phyloP scores from a whole-genome alignment of 2,329 filamentous ascomycete genomes.

The Lecanicillium sp. region DNA sequence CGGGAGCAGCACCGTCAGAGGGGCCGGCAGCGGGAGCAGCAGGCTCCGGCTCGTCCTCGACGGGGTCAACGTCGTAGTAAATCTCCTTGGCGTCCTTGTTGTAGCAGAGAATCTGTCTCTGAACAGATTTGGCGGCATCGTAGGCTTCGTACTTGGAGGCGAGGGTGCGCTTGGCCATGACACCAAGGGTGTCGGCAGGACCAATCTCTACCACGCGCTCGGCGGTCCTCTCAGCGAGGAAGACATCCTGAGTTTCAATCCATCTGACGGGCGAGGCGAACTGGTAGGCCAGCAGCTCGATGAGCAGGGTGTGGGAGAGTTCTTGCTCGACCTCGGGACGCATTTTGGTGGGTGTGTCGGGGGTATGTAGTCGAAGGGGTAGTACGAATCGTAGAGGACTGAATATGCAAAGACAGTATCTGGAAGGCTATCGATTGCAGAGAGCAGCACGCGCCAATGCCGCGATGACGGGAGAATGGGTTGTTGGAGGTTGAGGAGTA shows the following conservation, averaged over 20 bases:
- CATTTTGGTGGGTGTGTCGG: conserved; percentile 53
- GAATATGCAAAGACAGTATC: neutral
- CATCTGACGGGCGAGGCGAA: conserved; percentile 98
- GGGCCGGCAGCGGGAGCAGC: conserved; percentile 41
- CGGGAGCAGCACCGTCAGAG: conserved; percentile 40
- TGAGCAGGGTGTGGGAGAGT: conserved; percentile 94
- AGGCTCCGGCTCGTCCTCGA: conserved; percentile 80
- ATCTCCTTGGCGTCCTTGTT: conserved; percentile 99
- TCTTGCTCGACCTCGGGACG: conserved; percentile 99
- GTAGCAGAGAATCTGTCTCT: conserved; percentile 97
- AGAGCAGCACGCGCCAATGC: conserved; percentile 7
- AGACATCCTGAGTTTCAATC: conserved; percentile 99
- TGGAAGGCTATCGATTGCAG: neutral
- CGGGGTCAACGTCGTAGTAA: conserved; percentile 95
- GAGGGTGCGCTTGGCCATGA: conserved; percentile 94
- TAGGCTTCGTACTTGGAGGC: conserved; percentile 98
- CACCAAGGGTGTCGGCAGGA: conserved; percentile 91
- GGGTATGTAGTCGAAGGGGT: conserved; percentile 9
- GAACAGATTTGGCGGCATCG: conserved; percentile 92
- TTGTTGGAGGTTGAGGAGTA: neutral
- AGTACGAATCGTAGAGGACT: neutral
- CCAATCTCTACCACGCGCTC: conserved; percentile 98
- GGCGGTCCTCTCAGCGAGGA: conserved; percentile 89
- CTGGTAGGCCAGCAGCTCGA: conserved; percentile 98
- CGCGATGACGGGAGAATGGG: neutral